phyloP scores from a whole-genome alignment of 306 rosid species.

The Abrus pulchellus region DNA sequence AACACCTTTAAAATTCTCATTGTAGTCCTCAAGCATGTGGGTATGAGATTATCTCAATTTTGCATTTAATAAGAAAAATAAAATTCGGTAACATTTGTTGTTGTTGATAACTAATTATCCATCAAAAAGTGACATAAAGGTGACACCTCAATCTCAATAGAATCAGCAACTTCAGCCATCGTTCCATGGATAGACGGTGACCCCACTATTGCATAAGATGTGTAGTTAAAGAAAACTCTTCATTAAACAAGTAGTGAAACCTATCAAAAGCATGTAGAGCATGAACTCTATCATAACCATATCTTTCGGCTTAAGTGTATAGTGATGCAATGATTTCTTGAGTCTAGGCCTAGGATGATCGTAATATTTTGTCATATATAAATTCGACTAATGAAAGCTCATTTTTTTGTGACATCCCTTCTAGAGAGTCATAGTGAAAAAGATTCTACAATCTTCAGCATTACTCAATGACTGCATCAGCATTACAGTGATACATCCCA shows the following conservation, averaged over 20 bases:
- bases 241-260: conserved; percentile 40
- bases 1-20: conserved; percentile 51
- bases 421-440: conserved; percentile 39
- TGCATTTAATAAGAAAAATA: conserved; percentile 18
- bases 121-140: conserved; percentile 35
- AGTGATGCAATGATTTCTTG: conserved; percentile 52
- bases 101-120: not conserved
- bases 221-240: conserved; percentile 56
- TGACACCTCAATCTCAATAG: conserved; percentile 16
- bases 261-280: conserved; percentile 54
- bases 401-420: conserved; percentile 47
- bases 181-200: conserved; percentile 14
- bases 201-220: conserved; percentile 30
- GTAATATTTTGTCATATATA: conserved; percentile 50
- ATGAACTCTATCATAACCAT: conserved; percentile 54
- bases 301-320: conserved; percentile 71
- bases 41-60: not conserved
- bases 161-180: not conserved
- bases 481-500: conserved; percentile 46
- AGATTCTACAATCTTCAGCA: conserved; percentile 53
- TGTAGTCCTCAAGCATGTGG: not conserved
- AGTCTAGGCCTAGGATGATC: conserved; percentile 45
- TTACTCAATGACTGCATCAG: conserved; percentile 48
- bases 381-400: conserved; percentile 42
- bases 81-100: not conserved